These are phyloP conservation scores for Cyclanthera cordifolia DNA, from an alignment of 306 rosid species.

Conservation along the genomic window DNA sequence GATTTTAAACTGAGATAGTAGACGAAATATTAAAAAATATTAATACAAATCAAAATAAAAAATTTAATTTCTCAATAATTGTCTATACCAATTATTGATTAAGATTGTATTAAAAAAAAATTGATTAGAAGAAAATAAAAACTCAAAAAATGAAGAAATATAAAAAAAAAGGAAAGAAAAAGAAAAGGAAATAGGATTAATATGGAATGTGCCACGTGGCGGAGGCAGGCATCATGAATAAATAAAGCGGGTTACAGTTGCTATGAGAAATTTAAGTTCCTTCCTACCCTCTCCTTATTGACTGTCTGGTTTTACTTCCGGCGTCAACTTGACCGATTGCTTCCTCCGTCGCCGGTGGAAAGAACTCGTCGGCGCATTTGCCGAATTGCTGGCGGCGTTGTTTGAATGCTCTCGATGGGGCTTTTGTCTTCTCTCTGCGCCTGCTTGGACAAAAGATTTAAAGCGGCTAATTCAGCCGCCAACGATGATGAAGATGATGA, in stretches of 20 bases:
- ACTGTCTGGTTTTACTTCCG: neutral
- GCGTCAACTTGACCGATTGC: neutral
- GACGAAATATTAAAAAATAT: too few relatives aligned
- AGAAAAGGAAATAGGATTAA: too few relatives aligned
- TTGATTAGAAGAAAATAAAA: too few relatives aligned
- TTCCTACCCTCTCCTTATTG: neutral
- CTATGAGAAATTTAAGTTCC: neutral
- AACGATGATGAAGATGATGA: constrained; percentile 19
- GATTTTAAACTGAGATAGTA: too few relatives aligned
- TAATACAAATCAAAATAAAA: too few relatives aligned
- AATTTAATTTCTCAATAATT: too few relatives aligned
- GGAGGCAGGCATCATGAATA: too few relatives aligned
- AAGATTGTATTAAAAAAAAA: too few relatives aligned
- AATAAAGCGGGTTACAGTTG: neutral
- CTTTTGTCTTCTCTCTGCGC: constrained; percentile 22
- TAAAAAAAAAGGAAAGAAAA: too few relatives aligned
- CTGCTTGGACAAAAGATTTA: constrained; percentile 26
- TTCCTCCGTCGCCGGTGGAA: neutral
- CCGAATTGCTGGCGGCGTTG: neutral
- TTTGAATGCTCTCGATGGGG: constrained; percentile 31
- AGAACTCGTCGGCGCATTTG: neutral
- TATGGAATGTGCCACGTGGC: too few relatives aligned
- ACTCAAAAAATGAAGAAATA: too few relatives aligned
- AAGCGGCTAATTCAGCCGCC: constrained; percentile 9
- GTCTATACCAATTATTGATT: too few relatives aligned